Evolutionary conservation across 2,329 filamentous ascomycete species (phyloP), one percentile per base, ranked within the genome.

Genomic region (Fusarium phyllophilum): DNA sequence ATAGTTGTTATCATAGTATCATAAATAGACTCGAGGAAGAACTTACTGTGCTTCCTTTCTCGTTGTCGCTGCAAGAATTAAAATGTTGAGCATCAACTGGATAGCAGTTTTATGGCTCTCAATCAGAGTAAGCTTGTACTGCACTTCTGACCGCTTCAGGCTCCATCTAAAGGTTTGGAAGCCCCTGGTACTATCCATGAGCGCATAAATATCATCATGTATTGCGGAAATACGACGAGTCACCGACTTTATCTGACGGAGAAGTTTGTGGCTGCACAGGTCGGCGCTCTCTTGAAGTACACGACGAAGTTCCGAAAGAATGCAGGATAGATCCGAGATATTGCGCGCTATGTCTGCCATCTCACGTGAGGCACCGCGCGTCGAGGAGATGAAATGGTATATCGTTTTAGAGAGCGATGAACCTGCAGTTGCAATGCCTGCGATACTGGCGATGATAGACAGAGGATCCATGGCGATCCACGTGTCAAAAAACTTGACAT

Each of bases 1-100:
- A n/a, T 5, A 1, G 5, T 14, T 4, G 51, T 31, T 12, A 39
- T 5, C 12, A 22, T 14, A 10, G 6, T 14, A 4, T n/a, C 0
- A 7, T 6, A 7, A 31, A 2, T 13, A 1, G 3, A 18, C 1
- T 1, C 0, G 1, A 14, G 20, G n/a, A 5, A 1, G 5, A 18
- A n/a, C 52, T 33, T 3, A 56, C 52, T 44, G 20, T 42, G 26
- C 52, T 31, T 56, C 52, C 12, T 42, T 42, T 44, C 26, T 56
- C 15, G 36, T 33, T 44, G 26, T 20, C 22, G 8, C 15, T 1
- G 26, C 36, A 15, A 56, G 26, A 14, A 31, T 56, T 0, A 33
- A 1, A 8, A 42, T 15, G 12, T 20, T 44, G 15, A 44, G 52
- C 38, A 56, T 56, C 22, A 56, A 31, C 4, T 56, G 52, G 12